These are phyloP conservation scores for Alternaria triticina DNA, from an alignment of 2,329 filamentous ascomycete species.

Conservation along the genomic window DNA sequence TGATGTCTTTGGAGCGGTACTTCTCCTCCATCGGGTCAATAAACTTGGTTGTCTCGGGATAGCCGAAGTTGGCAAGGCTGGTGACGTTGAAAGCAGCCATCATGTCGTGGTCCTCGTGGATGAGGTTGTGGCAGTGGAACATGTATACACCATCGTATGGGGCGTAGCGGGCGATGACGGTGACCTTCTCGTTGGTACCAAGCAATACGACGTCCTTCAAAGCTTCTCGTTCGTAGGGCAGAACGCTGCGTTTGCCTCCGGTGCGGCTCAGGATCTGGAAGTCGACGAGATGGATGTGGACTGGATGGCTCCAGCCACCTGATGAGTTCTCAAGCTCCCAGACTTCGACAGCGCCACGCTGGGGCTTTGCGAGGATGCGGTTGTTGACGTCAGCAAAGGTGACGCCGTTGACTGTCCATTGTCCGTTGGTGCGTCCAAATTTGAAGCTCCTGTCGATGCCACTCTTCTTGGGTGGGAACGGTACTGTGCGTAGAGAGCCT, in stretches of 20 bases:
- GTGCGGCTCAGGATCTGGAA: conserved; percentile 61
- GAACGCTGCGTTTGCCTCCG: conserved; percentile 52
- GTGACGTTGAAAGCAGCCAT: conserved; percentile 55
- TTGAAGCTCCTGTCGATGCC: conserved; percentile 42
- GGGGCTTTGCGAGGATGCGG: conserved; percentile 46
- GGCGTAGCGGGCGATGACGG: conserved; percentile 40
- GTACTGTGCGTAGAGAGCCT: conserved; percentile 35
- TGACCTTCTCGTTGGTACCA: conserved; percentile 54
- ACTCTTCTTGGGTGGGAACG: conserved; percentile 40
- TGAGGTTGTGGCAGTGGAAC: conserved; percentile 57
- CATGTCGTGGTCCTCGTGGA: conserved; percentile 56
- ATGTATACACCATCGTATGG: conserved; percentile 58
- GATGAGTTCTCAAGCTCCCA: conserved; percentile 55
- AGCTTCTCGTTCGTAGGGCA: conserved; percentile 61
- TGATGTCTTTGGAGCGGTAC: conserved; percentile 34
- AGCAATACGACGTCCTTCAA: conserved; percentile 67
- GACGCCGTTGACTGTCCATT: conserved; percentile 50
- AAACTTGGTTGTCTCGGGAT: conserved; percentile 43
- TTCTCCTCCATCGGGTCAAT: conserved; percentile 42
- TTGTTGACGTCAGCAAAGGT: conserved; percentile 45
- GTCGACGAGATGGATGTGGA: conserved; percentile 66
- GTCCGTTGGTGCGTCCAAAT: conserved; percentile 36
- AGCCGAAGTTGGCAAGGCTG: conserved; percentile 40
- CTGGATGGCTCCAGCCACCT: conserved; percentile 61
- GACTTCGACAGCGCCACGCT: conserved; percentile 44